Base-by-base conservation (phyloP, 805 yeast species). In the Helenozyma baotianmanensis region DNA sequence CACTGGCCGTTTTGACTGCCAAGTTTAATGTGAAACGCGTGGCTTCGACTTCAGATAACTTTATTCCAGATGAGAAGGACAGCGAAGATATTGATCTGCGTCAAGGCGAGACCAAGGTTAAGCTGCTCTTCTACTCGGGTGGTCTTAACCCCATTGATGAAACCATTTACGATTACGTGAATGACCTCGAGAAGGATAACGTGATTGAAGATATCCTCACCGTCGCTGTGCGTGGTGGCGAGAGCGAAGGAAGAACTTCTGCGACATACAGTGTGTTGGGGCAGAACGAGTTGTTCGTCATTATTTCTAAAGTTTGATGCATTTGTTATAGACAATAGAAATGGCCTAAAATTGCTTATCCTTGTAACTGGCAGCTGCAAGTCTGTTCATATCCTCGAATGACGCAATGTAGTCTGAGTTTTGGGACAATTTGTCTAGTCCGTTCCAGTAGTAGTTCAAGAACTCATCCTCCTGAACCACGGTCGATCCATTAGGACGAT, bases 101-200 rank as follows among this genome's bases (percentile, higher is more conserved):
- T 17, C 14, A 6, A 6, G 31, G 21, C 8, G 23, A 30, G 3
- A 29, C 36, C 2, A 22, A 19, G n/a, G 43, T 23, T 9, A 23
- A 15, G 18, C 44, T 37, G 31, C 25, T 42, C 22, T 68, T 80
- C 41, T 63, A 76, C 26, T 74, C 80, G 30, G 90, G 90, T 19
- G 80, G 84, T 2, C 67, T 77, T 3, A 72, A 81, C 7, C 76
- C 82, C 1, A 65, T 78, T n/a, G 82, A 81, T 49, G 92, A 84
- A 45, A 78, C 82, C 12, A 56, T 76, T 15, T 80, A 74, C 58
- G 76, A 74, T 33, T 70, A 66, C 41, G 72, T 74, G 16, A 72
- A 74, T 38, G 64, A 58, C 4, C 53, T 74, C 27, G 48, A 51
- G 6, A 51, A 53, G n/a, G 56, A 55, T 4, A 55, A 58, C 1